These are phyloP conservation scores for Fusarium sp. DNA, from an alignment of 2,329 filamentous ascomycete species.

Conservation along the genomic window DNA sequence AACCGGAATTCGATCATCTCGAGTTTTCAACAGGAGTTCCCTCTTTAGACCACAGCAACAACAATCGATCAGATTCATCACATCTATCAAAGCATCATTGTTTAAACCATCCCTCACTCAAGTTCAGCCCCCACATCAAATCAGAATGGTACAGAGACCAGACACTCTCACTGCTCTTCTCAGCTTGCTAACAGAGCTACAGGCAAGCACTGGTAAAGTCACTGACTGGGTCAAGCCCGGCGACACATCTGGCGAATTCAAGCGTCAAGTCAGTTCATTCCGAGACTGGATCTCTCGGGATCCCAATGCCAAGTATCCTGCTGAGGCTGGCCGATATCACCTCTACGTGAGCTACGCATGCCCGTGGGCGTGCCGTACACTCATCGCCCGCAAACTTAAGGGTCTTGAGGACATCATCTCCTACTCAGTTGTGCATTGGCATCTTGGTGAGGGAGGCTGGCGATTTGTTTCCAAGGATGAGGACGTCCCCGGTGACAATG, in stretches of 20 bases:
- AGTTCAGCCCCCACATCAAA: conserved; percentile 21
- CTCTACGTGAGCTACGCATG: conserved; percentile 95
- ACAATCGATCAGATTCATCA: conserved; percentile 12
- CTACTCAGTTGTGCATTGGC: conserved; percentile 90
- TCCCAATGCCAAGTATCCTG: conserved; percentile 77
- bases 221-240: conserved; percentile 84
- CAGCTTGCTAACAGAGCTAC: conserved; percentile 21
- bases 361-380: conserved; percentile 89
- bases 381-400: conserved; percentile 91
- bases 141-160: conserved; percentile 38
- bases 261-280: conserved; percentile 85
- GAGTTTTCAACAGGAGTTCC: conserved; percentile 17
- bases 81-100: conserved; percentile 12
- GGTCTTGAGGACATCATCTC: conserved; percentile 87
- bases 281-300: conserved; percentile 81
- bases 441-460: conserved; percentile 80
- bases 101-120: not conserved
- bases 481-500: conserved; percentile 67
- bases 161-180: not conserved
- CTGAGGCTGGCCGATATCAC: conserved; percentile 92
- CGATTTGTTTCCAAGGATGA: conserved; percentile 76
- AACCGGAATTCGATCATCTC: conserved; percentile 28
- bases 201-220: conserved; percentile 56
- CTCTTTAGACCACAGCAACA: conserved; percentile 6
- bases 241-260: conserved; percentile 90